Percentiles rank a stretch among this genome's conserved stretches.
phyloP scores from a whole-genome alignment of 345 rosid species.

The Moricandia arvensis region DNA sequence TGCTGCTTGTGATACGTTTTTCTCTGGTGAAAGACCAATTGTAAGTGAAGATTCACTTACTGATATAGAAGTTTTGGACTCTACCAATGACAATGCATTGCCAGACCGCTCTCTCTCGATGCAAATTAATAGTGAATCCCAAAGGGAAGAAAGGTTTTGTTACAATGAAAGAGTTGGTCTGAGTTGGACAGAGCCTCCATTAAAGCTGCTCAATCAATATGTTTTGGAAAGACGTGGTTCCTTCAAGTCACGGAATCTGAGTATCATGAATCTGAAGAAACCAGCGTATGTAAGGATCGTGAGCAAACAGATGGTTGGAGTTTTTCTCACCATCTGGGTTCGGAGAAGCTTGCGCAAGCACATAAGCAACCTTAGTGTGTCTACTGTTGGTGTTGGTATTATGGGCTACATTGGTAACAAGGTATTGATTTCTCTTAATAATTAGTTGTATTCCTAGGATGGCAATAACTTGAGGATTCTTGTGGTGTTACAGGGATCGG shows the following conservation, averaged over 20 bases:
- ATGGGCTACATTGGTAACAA: constrained; percentile 99
- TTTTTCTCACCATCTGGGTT: constrained; percentile 86
- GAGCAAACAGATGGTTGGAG: constrained; percentile 96
- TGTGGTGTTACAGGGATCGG: constrained; percentile 62
- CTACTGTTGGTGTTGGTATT: constrained; percentile 88
- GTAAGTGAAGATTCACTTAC: constrained; percentile 1
- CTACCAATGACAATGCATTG: constrained; percentile 38
- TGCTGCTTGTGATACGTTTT: constrained; percentile 54
- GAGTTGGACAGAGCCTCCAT: constrained; percentile 81
- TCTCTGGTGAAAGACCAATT: constrained; percentile 21
- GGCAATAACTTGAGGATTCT: constrained; percentile 3
- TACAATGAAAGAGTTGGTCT: constrained; percentile 63
- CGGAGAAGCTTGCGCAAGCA: constrained; percentile 80
- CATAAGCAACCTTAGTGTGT: constrained; percentile 76
- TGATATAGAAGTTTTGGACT: constrained; percentile 16
- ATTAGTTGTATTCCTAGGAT: neutral
- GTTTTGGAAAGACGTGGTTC: constrained; percentile 54
- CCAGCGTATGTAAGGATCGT: constrained; percentile 69
- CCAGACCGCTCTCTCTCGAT: constrained; percentile 51
- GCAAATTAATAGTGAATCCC: constrained; percentile 45
- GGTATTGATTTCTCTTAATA: constrained; percentile 45
- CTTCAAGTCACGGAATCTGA: constrained; percentile 53
- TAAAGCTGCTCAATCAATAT: constrained; percentile 57
- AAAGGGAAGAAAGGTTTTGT: constrained; percentile 51
- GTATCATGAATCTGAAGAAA: constrained; percentile 57